Evolutionary conservation across 495 filamentous ascomycete genomes (phyloP), one percentile per base, ranked within the genome.

Genomic region (Penicillium turbatum): DNA sequence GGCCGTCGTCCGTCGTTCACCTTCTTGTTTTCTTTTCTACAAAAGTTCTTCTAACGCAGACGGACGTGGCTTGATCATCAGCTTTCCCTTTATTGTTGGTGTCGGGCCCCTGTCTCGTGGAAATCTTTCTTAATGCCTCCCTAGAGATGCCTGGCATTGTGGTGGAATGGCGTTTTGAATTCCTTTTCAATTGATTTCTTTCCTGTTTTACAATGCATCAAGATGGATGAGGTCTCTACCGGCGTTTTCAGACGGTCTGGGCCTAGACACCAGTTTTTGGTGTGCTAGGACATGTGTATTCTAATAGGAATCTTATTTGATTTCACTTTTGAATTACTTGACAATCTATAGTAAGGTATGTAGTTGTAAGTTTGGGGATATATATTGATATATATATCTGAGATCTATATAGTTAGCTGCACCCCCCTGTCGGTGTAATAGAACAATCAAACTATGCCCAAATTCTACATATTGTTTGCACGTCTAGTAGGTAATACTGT

Each of bases 221-320:
- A 60, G 56, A 60, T 55, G 62, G 62, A 54, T 47, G 59, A 56
- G 42, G 17, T 42, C 16, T 51, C 34, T 38, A 51, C 27, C 29
- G 59, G 59, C 55, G 59, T 65, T 65, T 54, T 55, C 39, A 57
- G 50, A 59, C 41, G 55, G 59, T 51, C 31, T 51, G 55, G 55
- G 38, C 40, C 47, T 44, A 36, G 55, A 52, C 29, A 34, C 16
- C 49, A 32, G 45, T 55, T 52, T 64, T 45, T 37, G 32, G 32
- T 48, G 27, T 37, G 35, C 46, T 38, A 13, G 43, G 44, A 17
- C 29, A 47, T 38, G 43, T 61, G 59, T 59, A 65, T 51, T 56
- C 16, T 62, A 65, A 59, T 59, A 56, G 56, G 12, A 47, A 39
- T 55, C 2, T 46, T 26, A 53, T 35, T 53, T 48, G 38, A 24